Conservation (phyloP, 805 yeast species). For the Pichia exigua region DNA sequence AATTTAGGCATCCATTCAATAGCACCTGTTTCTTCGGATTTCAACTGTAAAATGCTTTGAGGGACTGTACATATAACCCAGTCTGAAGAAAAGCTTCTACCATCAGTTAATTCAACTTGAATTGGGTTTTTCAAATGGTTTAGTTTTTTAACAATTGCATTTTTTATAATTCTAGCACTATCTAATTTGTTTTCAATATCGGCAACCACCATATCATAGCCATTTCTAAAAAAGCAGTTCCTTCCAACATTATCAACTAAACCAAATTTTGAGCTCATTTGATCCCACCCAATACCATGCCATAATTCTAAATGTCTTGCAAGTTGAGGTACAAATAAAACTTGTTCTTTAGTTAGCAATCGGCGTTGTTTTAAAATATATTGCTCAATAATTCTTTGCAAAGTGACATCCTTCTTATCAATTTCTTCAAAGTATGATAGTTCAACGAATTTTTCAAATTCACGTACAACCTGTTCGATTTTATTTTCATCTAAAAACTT, state of each 20-base stretch:
- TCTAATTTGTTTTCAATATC: conserved; percentile 36
- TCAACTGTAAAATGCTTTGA: conserved; percentile 53
- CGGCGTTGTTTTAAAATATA: conserved; percentile 40
- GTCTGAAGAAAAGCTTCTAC: conserved; percentile 34
- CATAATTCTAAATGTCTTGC: conserved; percentile 62
- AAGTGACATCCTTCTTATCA: conserved; percentile 42
- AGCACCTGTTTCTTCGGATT: conserved; percentile 32
- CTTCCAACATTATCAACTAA: conserved; percentile 70
- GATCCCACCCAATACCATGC: conserved; percentile 69
- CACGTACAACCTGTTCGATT: conserved; percentile 41
- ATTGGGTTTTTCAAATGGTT: conserved; percentile 21
- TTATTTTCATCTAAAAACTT: conserved; percentile 17
- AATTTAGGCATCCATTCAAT: conserved; percentile 51
- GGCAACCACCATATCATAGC: conserved; percentile 47
- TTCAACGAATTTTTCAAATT: conserved; percentile 53
- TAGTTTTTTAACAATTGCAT: conserved; percentile 36
- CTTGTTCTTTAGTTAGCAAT: conserved; percentile 45
- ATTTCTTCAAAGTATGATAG: conserved; percentile 44
- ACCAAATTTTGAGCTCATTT: conserved; percentile 61
- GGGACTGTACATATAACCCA: conserved; percentile 72
- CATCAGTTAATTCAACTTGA: conserved; percentile 29
- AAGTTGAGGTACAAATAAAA: conserved; percentile 41
- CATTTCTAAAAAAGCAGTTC: conserved; percentile 59
- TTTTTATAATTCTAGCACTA: conserved; percentile 29
- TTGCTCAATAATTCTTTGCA: conserved; percentile 35